Evolutionary conservation across 495 filamentous ascomycete genomes (phyloP), one percentile per base, ranked within the genome.

Genomic region (Podospora bellae-mahoneyi): DNA sequence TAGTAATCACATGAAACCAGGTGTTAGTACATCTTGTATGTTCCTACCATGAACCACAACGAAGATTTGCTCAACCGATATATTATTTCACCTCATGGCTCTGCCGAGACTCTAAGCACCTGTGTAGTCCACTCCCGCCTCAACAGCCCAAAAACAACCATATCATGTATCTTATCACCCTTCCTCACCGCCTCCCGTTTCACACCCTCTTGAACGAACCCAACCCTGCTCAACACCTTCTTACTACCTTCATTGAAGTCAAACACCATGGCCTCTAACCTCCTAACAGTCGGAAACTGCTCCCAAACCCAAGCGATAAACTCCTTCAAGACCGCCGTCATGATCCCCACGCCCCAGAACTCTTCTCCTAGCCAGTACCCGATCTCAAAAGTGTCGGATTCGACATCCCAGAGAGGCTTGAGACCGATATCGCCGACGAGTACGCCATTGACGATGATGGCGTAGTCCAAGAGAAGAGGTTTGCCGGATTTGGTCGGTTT

Each of bases 341-440:
- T 76, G 54, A 80, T 69, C 0, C 82, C 79, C 18, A 68, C 72
- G 0, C 82, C 81, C 81, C 80, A 81, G 57, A 69, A 67, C 2
- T 71, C 64, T 67, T 67, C 72, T n/a, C 67, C 74, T 9, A 78
- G 32, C 73, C 75, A 82, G 72, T 82, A 83, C 6, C 80, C 81
- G 5, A 83, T 5, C 71, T 80, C 76, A 58, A 74, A 70, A 23
- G 71, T 78, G 23, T 71, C 69, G 66, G 67, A 72, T 57, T 82
- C 74, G 66, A 77, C 39, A 26, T 79, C 78, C 1, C 20, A 20
- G 0, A 57, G 44, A n/a, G 70, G 63, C 18, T 55, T 72, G 34
- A 81, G 62, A 3, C 78, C 79, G 20, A 83, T 72, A 26, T 68
- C 64, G 53, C 82, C 82, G 3, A 74, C 61, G 60, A 67, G 54